A percentile compares a stretch with the other conserved stretches of the same genome.
phyloP scores from a whole-genome alignment of 202 grass and related monocot species.

The Dendrocalamus latiflorus region DNA sequence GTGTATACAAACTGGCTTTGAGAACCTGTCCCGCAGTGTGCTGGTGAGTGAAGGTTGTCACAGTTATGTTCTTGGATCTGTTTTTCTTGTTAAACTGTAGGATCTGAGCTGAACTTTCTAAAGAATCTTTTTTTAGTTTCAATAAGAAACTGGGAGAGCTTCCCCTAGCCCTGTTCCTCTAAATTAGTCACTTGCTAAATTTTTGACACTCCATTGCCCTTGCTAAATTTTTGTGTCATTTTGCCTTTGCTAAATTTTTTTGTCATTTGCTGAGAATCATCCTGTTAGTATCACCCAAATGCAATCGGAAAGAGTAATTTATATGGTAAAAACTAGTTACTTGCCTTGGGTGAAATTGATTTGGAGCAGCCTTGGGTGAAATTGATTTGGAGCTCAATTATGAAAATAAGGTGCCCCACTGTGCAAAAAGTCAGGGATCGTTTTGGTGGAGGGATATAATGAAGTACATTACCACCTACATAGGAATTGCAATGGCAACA shows the following conservation, averaged over 20 bases:
- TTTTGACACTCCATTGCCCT: not conserved
- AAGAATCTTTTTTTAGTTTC: not conserved
- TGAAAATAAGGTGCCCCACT: too few relatives aligned
- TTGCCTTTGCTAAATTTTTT: too few relatives aligned
- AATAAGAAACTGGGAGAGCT: not conserved
- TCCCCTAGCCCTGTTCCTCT: not conserved
- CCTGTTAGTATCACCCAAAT: not conserved
- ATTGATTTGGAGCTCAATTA: too few relatives aligned
- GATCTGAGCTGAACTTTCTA: not conserved
- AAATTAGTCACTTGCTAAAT: too few relatives aligned
- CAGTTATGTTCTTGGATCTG: not conserved
- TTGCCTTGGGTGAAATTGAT: too few relatives aligned
- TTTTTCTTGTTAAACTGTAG: slow-evolving; percentile 18
- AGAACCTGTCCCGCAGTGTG: not conserved
- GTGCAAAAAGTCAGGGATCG: too few relatives aligned
- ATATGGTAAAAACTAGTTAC: not conserved
- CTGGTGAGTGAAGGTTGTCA: not conserved
- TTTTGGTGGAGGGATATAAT: too few relatives aligned
- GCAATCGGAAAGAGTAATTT: not conserved
- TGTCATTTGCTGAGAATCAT: not conserved
- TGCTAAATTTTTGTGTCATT: not conserved
- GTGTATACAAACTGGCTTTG: not conserved
- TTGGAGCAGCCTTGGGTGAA: too few relatives aligned
- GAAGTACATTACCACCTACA: too few relatives aligned
- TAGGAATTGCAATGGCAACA: too few relatives aligned